phyloP scores from a whole-genome alignment of 495 filamentous ascomycete species.

The Terfezia claveryi region DNA sequence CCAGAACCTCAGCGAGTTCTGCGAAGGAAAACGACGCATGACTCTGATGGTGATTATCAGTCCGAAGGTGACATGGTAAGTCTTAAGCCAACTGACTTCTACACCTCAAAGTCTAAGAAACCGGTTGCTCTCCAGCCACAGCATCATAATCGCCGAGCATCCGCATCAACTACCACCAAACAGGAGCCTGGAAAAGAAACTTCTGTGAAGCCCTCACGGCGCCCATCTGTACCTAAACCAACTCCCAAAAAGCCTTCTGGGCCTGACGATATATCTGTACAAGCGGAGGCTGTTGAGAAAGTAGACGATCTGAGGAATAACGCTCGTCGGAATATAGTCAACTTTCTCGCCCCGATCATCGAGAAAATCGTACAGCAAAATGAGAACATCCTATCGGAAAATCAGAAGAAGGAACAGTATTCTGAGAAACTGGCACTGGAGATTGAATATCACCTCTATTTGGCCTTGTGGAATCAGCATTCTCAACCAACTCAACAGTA shows the following conservation, averaged over 20 bases:
- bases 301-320: slow-evolving; percentile 16
- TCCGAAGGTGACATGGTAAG: slow-evolving; percentile 4
- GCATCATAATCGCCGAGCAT: not conserved
- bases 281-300: slow-evolving; percentile 14
- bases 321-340: slow-evolving; percentile 16
- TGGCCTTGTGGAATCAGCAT: slow-evolving; percentile 28
- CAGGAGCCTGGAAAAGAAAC: slow-evolving; percentile 12
- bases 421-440: slow-evolving; percentile 38
- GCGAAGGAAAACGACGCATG: slow-evolving; percentile 13
- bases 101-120: too few species aligned
- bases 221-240: slow-evolving; percentile 9
- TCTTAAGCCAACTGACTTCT: slow-evolving; percentile 1
- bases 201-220: slow-evolving; percentile 12
- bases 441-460: slow-evolving; percentile 51
- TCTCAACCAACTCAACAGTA: slow-evolving; percentile 26
- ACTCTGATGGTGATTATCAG: slow-evolving; percentile 17
- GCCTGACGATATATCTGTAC: slow-evolving; percentile 13
- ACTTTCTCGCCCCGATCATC: slow-evolving; percentile 9
- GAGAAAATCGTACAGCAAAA: slow-evolving; percentile 29
- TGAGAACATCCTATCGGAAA: slow-evolving; percentile 30
- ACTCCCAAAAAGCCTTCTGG: slow-evolving; percentile 9
- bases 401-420: slow-evolving; percentile 29
- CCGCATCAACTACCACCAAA: not conserved
- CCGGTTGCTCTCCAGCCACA: too few species aligned
- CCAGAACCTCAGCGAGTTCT: slow-evolving; percentile 8